Evolutionary conservation across 106 monocot genomes (phyloP), one percentile per base, ranked within the genome.

Genomic region (Phalaenopsis aphrodite): DNA sequence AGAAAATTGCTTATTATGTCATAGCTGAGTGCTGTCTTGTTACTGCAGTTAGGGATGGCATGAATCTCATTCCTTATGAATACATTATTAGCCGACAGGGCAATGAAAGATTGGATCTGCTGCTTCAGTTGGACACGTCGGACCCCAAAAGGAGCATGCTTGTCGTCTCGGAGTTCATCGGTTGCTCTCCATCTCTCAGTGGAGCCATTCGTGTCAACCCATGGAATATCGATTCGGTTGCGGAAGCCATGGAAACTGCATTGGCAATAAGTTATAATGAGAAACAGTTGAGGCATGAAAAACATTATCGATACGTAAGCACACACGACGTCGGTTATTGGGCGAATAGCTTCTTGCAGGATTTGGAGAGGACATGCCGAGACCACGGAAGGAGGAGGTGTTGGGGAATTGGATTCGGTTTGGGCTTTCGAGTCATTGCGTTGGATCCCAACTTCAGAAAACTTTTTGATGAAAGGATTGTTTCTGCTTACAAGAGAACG

Each of bases 41-140:
- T 5, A 88, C 85, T 75, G 85, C 88, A 69, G 88, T 88, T n/a
- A 83, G 88, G 45, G 88, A 88, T 61, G 88, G 88, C 46, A 88
- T 88, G 88, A 88, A 88, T 79, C 85, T 88, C 2, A 85, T 88
- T 12, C 88, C 88, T 17, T 88, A 88, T 64, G 85, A 88, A 78
- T 88, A 88, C 66, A 88, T 88, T 9, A 79, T 88, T 76, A 83
- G 85, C 71, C 72, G 85, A 7, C 88, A 88, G 72, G 88, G 83
- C 3, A 88, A 85, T 78, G 78, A 83, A 12, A 85, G 72, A 41
- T 66, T 88, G 78, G 73, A 88, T 57, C 17, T 78, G 38, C 75
- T 55, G 5, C 43, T 85, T 41, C 80, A 78, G 36, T 45, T 45
- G 43, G 43, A 45, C 6, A 1, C 43, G 43, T 21, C 81, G 16